Evolutionary conservation across 176 grass and related monocot genomes (phyloP).

Genomic region (Oryza australiensis): DNA sequence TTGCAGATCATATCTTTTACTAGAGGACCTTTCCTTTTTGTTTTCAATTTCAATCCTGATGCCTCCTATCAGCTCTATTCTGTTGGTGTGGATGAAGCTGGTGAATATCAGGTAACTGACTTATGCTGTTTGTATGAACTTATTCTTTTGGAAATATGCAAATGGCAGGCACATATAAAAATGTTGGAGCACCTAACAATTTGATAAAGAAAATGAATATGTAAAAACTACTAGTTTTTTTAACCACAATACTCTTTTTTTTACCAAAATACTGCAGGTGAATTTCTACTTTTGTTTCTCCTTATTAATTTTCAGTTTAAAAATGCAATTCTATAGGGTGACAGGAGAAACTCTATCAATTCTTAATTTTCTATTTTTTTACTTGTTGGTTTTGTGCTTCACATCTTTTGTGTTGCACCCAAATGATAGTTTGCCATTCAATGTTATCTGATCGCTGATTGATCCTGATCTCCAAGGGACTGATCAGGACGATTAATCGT

Average conservation of each 20-base stretch:
- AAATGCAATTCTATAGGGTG: neutral
- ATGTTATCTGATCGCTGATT: too few species aligned
- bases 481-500: too few species aligned
- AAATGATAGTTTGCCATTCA: neutral
- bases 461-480: too few species aligned
- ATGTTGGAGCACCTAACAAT: neutral
- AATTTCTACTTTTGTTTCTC: neutral
- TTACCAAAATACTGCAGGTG: too few species aligned
- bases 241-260: too few species aligned
- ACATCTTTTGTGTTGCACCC: neutral
- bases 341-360: too few species aligned
- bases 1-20: conserved; percentile 77
- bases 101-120: conserved; percentile 71
- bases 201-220: neutral
- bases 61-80: conserved; percentile 47
- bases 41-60: conserved; percentile 91
- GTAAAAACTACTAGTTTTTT: neutral
- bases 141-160: conserved; percentile 29
- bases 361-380: neutral
- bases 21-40: conserved; percentile 74
- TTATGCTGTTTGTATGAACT: conserved; percentile 7
- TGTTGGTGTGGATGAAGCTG: conserved; percentile 95
- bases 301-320: neutral
- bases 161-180: neutral
- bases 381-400: neutral